A percentile compares a stretch with the other conserved stretches of the same genome.
These are phyloP conservation scores for Salix purpurea DNA, from an alignment of 345 rosid species.

Conservation along the genomic window DNA sequence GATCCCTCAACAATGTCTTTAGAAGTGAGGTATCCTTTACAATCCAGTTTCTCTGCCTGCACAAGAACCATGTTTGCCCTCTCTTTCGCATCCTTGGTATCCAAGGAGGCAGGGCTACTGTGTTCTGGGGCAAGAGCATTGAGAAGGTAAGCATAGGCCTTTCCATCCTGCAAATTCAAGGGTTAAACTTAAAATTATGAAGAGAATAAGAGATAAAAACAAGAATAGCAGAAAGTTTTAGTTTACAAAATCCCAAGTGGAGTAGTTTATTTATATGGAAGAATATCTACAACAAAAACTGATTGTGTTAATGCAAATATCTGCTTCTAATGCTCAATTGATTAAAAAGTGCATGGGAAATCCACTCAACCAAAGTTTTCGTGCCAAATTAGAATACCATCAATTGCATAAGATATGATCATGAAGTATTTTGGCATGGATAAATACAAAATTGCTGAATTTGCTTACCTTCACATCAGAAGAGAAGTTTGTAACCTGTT, in stretches of 20 bases:
- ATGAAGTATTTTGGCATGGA: conserved; percentile 7
- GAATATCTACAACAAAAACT: neutral
- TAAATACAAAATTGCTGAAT: conserved; percentile 7
- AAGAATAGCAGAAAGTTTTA: neutral
- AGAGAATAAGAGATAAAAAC: neutral
- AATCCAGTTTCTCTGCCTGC: conserved; percentile 96
- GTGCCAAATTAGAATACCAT: conserved; percentile 6
- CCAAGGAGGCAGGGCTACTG: conserved; percentile 48
- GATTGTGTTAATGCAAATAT: neutral
- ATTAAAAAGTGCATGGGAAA: neutral
- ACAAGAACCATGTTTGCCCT: conserved; percentile 80
- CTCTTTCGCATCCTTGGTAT: conserved; percentile 54
- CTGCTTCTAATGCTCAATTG: neutral
- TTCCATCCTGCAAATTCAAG: conserved; percentile 70
- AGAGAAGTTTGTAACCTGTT: conserved; percentile 91
- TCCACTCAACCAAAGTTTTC: neutral
- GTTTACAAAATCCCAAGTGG: too few species aligned
- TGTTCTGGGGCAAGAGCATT: conserved; percentile 91
- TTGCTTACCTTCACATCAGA: conserved; percentile 84
- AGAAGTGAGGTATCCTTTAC: conserved; percentile 78
- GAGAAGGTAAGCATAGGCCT: conserved; percentile 91
- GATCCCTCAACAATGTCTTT: conserved; percentile 95
- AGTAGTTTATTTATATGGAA: too few species aligned
- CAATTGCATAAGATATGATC: neutral
- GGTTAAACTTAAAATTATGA: conserved; percentile 2